A percentile compares a stretch with the other conserved stretches of the same genome.
Conservation (phyloP, 257 asterid genomes). For the Knoxia roxburghii region DNA sequence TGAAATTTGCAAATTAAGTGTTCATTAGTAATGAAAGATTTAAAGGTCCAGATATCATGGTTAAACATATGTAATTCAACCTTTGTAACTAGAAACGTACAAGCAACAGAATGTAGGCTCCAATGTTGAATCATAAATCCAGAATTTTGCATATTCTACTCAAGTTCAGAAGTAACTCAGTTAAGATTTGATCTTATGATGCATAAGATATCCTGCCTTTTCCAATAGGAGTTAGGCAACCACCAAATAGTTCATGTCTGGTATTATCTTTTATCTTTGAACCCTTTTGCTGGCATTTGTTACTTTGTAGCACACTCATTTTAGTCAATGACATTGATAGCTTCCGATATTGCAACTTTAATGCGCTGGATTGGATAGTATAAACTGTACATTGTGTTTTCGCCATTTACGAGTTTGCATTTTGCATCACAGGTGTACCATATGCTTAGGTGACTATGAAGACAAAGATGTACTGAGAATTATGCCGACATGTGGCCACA, state of each 20-base stretch:
- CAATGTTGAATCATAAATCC: too few relatives aligned
- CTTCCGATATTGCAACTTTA: not conserved
- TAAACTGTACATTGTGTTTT: not conserved
- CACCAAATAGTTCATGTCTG: not conserved
- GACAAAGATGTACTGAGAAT: constrained; percentile 73
- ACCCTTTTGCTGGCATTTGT: not conserved
- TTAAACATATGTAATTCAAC: not conserved
- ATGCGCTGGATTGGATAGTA: not conserved
- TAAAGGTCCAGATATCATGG: not conserved
- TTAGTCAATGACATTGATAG: not conserved
- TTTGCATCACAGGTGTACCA: constrained; percentile 53
- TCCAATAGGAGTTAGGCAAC: not conserved
- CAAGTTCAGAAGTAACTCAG: too few relatives aligned
- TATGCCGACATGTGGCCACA: constrained; percentile 88
- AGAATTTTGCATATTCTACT: too few relatives aligned
- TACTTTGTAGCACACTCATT: not conserved
- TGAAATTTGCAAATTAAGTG: not conserved
- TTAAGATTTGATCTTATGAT: too few relatives aligned
- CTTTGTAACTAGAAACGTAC: not conserved
- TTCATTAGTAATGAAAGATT: not conserved
- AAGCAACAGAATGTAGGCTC: too few relatives aligned
- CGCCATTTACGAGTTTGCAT: constrained; percentile 14
- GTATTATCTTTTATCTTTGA: not conserved
- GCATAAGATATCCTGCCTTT: not conserved
- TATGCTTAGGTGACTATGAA: constrained; percentile 73